Conservation (phyloP, 2,329 filamentous ascomycete species). For the Microsporum canis region DNA sequence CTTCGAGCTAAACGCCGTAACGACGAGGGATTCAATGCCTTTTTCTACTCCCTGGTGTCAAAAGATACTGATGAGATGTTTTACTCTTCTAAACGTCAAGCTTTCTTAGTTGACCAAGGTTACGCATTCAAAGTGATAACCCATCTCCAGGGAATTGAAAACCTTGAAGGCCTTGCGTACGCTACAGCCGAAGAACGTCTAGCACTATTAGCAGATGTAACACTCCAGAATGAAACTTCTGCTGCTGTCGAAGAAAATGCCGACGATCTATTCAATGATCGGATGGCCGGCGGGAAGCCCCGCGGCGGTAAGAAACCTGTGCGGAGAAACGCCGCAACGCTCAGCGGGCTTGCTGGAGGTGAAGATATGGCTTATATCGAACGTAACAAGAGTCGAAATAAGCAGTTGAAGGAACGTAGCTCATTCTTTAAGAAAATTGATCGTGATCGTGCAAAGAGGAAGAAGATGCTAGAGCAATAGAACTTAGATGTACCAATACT, state of each 20-base stretch:
- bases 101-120: slow-evolving; percentile 93
- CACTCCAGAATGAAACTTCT: slow-evolving; percentile 72
- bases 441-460: slow-evolving; percentile 49
- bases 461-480: slow-evolving; percentile 29
- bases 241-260: slow-evolving; percentile 58
- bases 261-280: slow-evolving; percentile 55
- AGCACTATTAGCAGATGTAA: slow-evolving; percentile 76
- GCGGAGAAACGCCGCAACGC: slow-evolving; percentile 68
- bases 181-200: slow-evolving; percentile 66
- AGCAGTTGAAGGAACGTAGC: slow-evolving; percentile 52
- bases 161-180: slow-evolving; percentile 69
- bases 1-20: slow-evolving; percentile 89
- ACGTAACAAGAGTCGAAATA: slow-evolving; percentile 63
- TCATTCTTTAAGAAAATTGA: slow-evolving; percentile 57
- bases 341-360: slow-evolving; percentile 78
- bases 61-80: slow-evolving; percentile 98
- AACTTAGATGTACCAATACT: neutral
- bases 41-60: slow-evolving; percentile 94
- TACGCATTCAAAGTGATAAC: slow-evolving; percentile 99
- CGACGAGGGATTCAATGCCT: slow-evolving; percentile 97
- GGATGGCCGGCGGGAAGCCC: slow-evolving; percentile 34
- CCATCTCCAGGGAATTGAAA: slow-evolving; percentile 79
- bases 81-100: slow-evolving; percentile 91
- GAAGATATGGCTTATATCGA: slow-evolving; percentile 96
- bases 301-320: slow-evolving; percentile 46